Evolutionary conservation across 2,329 filamentous ascomycete genomes (phyloP), one percentile per base, ranked within the genome.

Genomic region (Didymella exigua): DNA sequence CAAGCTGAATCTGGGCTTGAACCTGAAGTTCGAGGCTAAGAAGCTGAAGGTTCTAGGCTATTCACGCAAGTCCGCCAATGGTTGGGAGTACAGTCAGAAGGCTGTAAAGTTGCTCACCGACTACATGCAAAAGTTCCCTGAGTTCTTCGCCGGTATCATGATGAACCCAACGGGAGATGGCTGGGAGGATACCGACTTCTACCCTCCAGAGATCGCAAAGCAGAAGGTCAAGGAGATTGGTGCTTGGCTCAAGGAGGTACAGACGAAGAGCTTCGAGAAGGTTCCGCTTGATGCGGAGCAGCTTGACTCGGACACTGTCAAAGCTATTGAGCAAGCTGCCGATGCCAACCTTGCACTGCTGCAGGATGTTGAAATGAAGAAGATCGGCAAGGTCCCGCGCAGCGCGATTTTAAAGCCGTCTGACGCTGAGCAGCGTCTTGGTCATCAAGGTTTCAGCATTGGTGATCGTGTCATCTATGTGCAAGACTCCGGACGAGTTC

Each of bases 251-350:
- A 99, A 98, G 79, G 87, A 87, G 36, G 85, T 96, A 41, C 90
- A 97, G 74, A 90, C 90, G 0, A 96, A 91, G 82, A 90, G 88
- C 63, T 96, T 99, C 64, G 93, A 98, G 75, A 88, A 88, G 61
- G 95, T 99, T n/a, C 93, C 95, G 19, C 84, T 99, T 13, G 95
- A 99, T 67, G 95, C 95, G 1, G 91, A 97, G 73, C 96, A 99
- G 74, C 86, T 99, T 4, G 95, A 99, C 74, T 96, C 92, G 0
- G 89, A 92, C 56, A 85, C 92, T 13, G 95, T 98, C 59, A 88
- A 87, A 79, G 78, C 85, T 48, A 89, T 99, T 53, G 92, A 96
- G 65, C 76, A 82, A 50, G 87, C 88, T 36, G 90, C 91, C 2
- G 91, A 97, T 65, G 66, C 65, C 23, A 74, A 74, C 37, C 59